Conservation (phyloP, 1,139 yeast genomes). For the Schizosaccharomyces versatilis region DNA sequence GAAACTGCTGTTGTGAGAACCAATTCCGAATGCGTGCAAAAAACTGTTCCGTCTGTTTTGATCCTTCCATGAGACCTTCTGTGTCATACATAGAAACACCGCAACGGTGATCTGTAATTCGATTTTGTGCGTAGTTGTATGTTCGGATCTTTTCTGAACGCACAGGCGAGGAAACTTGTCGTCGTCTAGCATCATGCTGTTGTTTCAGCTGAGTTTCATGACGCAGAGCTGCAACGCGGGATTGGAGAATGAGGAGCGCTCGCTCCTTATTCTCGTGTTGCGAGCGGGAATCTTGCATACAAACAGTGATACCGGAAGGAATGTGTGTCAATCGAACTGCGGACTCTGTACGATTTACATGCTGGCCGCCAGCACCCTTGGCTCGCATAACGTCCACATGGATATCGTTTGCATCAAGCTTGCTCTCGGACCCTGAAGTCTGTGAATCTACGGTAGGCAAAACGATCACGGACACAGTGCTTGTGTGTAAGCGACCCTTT, state of each 20-base stretch:
- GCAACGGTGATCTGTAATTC: slow-evolving; percentile 86
- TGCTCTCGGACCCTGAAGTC: slow-evolving; percentile 24
- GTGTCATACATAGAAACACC: slow-evolving; percentile 57
- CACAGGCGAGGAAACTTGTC: slow-evolving; percentile 73
- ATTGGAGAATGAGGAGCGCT: slow-evolving; percentile 62
- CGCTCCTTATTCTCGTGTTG: slow-evolving; percentile 92
- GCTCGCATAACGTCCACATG: slow-evolving; percentile 91
- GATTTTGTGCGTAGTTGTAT: slow-evolving; percentile 74
- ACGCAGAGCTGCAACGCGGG: slow-evolving; percentile 66
- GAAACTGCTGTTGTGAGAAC: slow-evolving; percentile 27
- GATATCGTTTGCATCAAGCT: slow-evolving; percentile 60
- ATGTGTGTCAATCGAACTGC: slow-evolving; percentile 84
- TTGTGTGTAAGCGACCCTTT: slow-evolving; percentile 85
- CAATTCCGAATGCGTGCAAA: slow-evolving; percentile 31
- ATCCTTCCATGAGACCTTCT: slow-evolving; percentile 58
- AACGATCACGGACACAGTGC: slow-evolving; percentile 88
- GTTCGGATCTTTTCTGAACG: slow-evolving; percentile 86
- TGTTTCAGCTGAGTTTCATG: slow-evolving; percentile 39
- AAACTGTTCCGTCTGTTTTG: slow-evolving; percentile 36
- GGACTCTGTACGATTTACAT: slow-evolving; percentile 91
- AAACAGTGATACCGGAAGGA: slow-evolving; percentile 74
- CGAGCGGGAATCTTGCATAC: slow-evolving; percentile 86
- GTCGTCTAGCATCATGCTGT: slow-evolving; percentile 48
- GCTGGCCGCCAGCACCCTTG: slow-evolving; percentile 96
- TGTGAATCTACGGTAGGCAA: slow-evolving; percentile 59